Percentiles rank a stretch among this genome's conserved stretches.
These are phyloP conservation scores for baker's yeast (Saccharomyces cerevisiae) DNA, from an alignment of 805 yeast species.

Conservation along the genomic window DNA sequence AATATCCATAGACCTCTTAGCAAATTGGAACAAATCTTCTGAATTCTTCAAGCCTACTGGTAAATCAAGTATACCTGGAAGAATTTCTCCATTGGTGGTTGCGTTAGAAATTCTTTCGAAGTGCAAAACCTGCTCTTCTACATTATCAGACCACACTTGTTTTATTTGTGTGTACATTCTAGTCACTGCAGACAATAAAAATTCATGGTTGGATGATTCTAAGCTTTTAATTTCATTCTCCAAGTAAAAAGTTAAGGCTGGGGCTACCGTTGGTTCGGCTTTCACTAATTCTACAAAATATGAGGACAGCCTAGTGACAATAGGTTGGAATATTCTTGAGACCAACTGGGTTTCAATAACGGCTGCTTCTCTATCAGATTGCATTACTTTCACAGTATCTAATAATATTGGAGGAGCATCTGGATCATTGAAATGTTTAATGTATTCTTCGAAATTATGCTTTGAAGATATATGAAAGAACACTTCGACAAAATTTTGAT, in stretches of 20 bases:
- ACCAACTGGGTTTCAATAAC: conserved; percentile 36
- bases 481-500: conserved; percentile 41
- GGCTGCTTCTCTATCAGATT: conserved; percentile 41
- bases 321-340: conserved; percentile 37
- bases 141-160: conserved; percentile 50
- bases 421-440: conserved; percentile 28
- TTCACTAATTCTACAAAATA: conserved; percentile 30
- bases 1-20: not conserved
- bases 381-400: conserved; percentile 32
- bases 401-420: conserved; percentile 21
- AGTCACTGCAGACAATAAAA: conserved; percentile 41
- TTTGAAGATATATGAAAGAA: conserved; percentile 40
- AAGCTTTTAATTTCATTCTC: conserved; percentile 32
- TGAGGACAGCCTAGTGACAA: conserved; percentile 22
- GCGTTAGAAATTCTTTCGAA: conserved; percentile 33
- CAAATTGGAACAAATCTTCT: conserved; percentile 29
- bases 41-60: conserved; percentile 37
- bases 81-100: conserved; percentile 33
- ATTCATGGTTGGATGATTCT: conserved; percentile 57
- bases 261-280: conserved; percentile 35
- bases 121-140: conserved; percentile 43
- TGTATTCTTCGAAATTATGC: conserved; percentile 36
- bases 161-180: conserved; percentile 45
- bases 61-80: conserved; percentile 39
- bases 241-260: conserved; percentile 36